Base-by-base conservation (phyloP, 2,329 filamentous ascomycete species). In the Phaeosphaeria sp. region DNA sequence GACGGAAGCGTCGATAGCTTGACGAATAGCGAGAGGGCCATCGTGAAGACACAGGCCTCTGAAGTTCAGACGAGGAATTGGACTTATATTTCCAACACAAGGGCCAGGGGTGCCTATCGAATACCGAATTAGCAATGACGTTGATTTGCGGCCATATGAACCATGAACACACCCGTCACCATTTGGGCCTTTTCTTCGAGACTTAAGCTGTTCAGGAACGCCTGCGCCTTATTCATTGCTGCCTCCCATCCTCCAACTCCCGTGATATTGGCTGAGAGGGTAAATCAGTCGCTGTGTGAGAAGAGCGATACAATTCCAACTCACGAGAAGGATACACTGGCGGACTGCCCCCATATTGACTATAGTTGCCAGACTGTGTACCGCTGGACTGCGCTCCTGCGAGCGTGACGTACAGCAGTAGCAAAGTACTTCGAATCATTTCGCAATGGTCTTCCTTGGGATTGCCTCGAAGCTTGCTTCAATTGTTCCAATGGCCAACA, bases 1-100 rank as follows among this genome's bases (percentile, higher is more conserved):
- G 8, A 75, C 76, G 50, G 70, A 78, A 7, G 74, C 70, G 43
- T 53, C 66, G 51, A 57, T 50, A 0, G 65, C 64, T 51, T 70
- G 71, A 21, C 74, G 67, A 52, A 79, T 65, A 36, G 74, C 67
- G 46, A 74, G 68, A 30, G 75, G 71, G 7, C 74, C 78, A 57
- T 80, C 79, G 18, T 77, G 73, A 2, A 80, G 64, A 51, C 79
- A 81, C 4, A 81, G 65, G 15, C 77, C 77, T 13, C 64, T 72
- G 63, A 78, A 80, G 24, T 75, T 74, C 11, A 80, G 67, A 7
- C 77, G 65, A 13, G 68, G 57, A 20, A 80, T 75, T 27, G 71
- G 69, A 30, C 69, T 69, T 24, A 77, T 74, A 57, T 75, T 76
- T 6, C 77, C 78, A 15, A 74, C 64, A 40, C 72, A 74, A 1